Conservation (phyloP, 2,329 filamentous ascomycete genomes). For the Exserohilum rostratum region DNA sequence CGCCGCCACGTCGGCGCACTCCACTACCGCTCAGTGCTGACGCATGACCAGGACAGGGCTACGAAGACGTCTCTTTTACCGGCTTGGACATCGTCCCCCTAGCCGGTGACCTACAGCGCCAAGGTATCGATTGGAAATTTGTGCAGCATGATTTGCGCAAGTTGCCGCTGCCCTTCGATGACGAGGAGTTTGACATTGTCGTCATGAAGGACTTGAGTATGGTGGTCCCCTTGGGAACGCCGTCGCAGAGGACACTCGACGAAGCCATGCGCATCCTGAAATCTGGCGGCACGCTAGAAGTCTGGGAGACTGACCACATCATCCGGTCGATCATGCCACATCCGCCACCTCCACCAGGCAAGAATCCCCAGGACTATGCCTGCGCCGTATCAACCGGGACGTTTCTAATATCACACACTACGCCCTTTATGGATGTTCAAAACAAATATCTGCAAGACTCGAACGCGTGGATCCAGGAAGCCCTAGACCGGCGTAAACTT, state of each 20-base stretch:
- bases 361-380: constrained; percentile 66
- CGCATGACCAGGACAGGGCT: constrained; percentile 56
- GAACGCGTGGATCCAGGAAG: constrained; percentile 80
- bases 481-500: constrained; percentile 73
- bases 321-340: constrained; percentile 84
- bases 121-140: constrained; percentile 86
- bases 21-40: constrained; percentile 1
- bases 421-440: constrained; percentile 77
- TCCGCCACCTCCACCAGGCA: constrained; percentile 64
- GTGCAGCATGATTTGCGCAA: constrained; percentile 84
- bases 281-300: constrained; percentile 79
- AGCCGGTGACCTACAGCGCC: constrained; percentile 67
- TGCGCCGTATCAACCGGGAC: constrained; percentile 74
- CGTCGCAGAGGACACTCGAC: constrained; percentile 65
- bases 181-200: constrained; percentile 83
- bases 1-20: not conserved
- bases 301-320: constrained; percentile 88
- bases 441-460: constrained; percentile 84
- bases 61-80: constrained; percentile 74
- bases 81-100: constrained; percentile 82
- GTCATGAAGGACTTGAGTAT: constrained; percentile 85
- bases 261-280: constrained; percentile 79
- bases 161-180: constrained; percentile 75
- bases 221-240: constrained; percentile 62
- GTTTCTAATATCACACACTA: constrained; percentile 82